Conservation (phyloP, 495 filamentous ascomycete species). For the Penicillium pulvis region DNA sequence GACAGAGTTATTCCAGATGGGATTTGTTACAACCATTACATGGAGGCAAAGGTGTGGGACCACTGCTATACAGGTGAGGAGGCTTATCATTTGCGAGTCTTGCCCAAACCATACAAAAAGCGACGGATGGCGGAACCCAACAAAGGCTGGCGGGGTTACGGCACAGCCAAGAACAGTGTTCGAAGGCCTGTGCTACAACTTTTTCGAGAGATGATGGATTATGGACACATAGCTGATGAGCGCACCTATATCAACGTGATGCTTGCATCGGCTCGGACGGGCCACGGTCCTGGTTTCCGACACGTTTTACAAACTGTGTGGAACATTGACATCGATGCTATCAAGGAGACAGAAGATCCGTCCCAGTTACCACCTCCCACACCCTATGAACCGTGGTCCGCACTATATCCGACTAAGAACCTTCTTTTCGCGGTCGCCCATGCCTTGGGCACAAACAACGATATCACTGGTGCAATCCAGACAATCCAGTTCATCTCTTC, state of each 20-base stretch:
- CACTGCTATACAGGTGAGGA: conserved; percentile 33
- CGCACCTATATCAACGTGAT: conserved; percentile 60
- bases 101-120: conserved; percentile 35
- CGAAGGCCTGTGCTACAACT: conserved; percentile 36
- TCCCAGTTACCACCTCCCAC: conserved; percentile 30
- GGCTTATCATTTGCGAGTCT: conserved; percentile 44
- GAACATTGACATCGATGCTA: conserved; percentile 55
- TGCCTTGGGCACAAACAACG: conserved; percentile 57
- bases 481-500: conserved; percentile 58
- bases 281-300: conserved; percentile 48
- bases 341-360: conserved; percentile 29
- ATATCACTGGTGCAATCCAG: conserved; percentile 54
- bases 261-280: conserved; percentile 57
- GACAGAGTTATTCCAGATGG: conserved; percentile 45
- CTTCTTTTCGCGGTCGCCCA: conserved; percentile 62
- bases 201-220: conserved; percentile 53
- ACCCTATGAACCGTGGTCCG: conserved; percentile 45
- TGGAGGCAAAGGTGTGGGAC: conserved; percentile 52
- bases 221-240: conserved; percentile 51
- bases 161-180: conserved; percentile 36
- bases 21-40: conserved; percentile 60
- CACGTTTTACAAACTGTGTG: conserved; percentile 55
- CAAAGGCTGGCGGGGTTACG: conserved; percentile 35
- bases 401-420: conserved; percentile 54
- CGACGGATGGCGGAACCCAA: conserved; percentile 24